These are phyloP conservation scores for Tardiomyces digboiensis DNA, from an alignment of 1,139 yeast species.

Conservation along the genomic window DNA sequence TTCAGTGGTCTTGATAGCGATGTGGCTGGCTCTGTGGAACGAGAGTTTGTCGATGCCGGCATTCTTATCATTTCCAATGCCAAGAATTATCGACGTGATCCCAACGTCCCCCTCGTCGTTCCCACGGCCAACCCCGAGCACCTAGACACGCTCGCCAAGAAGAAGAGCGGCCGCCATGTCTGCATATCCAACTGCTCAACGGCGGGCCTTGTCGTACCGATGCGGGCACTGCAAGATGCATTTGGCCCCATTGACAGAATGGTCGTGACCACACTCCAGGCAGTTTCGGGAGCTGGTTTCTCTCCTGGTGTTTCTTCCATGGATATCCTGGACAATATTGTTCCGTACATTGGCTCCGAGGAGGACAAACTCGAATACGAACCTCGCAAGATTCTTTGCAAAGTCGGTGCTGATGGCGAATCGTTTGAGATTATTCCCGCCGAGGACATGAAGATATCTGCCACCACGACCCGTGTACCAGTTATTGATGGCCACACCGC, in stretches of 20 bases:
- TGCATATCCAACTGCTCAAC: slow-evolving; percentile 98
- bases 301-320: slow-evolving; percentile 97
- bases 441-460: slow-evolving; percentile 76
- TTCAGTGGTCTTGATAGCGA: slow-evolving; percentile 94
- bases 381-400: slow-evolving; percentile 87
- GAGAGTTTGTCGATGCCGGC: slow-evolving; percentile 73
- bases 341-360: slow-evolving; percentile 93
- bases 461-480: slow-evolving; percentile 95
- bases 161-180: slow-evolving; percentile 71
- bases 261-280: slow-evolving; percentile 91
- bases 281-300: slow-evolving; percentile 97
- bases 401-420: slow-evolving; percentile 33
- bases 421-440: slow-evolving; percentile 54
- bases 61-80: slow-evolving; percentile 87
- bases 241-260: slow-evolving; percentile 87
- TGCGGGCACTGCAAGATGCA: slow-evolving; percentile 79
- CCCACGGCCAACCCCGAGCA: slow-evolving; percentile 97
- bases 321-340: slow-evolving; percentile 87
- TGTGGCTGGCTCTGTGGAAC: slow-evolving; percentile 88
- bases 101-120: slow-evolving; percentile 84
- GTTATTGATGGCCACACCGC: slow-evolving; percentile 98
- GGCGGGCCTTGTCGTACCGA: slow-evolving; percentile 95
- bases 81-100: slow-evolving; percentile 85
- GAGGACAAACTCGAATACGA: slow-evolving; percentile 99
- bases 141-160: slow-evolving; percentile 45